Conservation (phyloP, 1,139 yeast genomes). For the Suhomyces yuchorum region DNA sequence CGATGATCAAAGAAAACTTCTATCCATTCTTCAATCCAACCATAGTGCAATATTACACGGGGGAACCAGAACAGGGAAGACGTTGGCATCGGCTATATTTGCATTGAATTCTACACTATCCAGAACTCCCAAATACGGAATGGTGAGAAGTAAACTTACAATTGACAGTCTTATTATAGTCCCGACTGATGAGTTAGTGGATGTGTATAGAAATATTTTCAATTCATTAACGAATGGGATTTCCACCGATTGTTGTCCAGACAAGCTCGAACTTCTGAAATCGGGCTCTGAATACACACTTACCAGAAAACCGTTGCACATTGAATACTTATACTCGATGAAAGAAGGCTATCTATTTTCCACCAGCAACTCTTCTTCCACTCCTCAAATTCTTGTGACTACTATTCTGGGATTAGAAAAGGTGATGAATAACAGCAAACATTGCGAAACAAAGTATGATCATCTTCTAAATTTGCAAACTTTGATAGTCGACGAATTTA, state of each 20-base stretch:
- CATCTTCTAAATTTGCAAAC: conserved; percentile 19
- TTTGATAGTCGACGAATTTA: conserved; percentile 30
- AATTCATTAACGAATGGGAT: conserved; percentile 20
- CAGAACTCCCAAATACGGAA: conserved; percentile 24
- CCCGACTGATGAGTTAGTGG: conserved; percentile 30
- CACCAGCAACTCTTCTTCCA: not conserved
- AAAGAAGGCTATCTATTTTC: conserved; percentile 3
- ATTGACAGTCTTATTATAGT: conserved; percentile 30
- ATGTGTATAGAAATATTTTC: conserved; percentile 22
- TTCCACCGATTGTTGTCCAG: conserved; percentile 31
- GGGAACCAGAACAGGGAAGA: conserved; percentile 27
- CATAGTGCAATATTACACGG: conserved; percentile 26
- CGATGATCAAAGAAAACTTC: conserved; percentile 25
- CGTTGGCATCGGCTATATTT: conserved; percentile 26
- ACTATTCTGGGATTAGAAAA: conserved; percentile 21
- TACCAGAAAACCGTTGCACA: conserved; percentile 26
- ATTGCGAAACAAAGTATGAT: conserved; percentile 2
- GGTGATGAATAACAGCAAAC: conserved; percentile 1
- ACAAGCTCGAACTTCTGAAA: conserved; percentile 15
- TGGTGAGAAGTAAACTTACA: conserved; percentile 13
- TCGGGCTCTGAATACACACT: conserved; percentile 15
- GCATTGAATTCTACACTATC: conserved; percentile 27
- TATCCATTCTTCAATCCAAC: conserved; percentile 23
- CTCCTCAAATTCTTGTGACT: conserved; percentile 30
- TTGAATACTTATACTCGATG: conserved; percentile 19